Conservation (phyloP, 2,329 filamentous ascomycete genomes). For the Penicillium sp. region DNA sequence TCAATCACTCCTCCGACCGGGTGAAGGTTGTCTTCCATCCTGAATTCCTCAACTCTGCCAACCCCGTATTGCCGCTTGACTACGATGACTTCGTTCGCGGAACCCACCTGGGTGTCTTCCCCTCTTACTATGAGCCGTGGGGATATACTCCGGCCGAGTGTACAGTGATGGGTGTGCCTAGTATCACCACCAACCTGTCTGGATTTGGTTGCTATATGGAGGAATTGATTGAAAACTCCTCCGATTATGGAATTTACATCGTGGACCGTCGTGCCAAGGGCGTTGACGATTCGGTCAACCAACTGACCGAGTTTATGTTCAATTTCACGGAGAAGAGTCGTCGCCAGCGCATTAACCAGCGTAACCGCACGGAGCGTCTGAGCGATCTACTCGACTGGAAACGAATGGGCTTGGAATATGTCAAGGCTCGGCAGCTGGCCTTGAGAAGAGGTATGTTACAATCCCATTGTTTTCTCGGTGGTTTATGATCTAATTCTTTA, state of each 20-base stretch:
- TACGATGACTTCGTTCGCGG: slow-evolving; percentile 98
- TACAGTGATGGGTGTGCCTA: slow-evolving; percentile 97
- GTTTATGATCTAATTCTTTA: slow-evolving; percentile 13
- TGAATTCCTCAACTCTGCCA: slow-evolving; percentile 93
- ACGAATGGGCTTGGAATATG: slow-evolving; percentile 98
- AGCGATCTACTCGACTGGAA: slow-evolving; percentile 98
- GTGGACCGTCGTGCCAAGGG: slow-evolving; percentile 94
- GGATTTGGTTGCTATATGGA: slow-evolving; percentile 99
- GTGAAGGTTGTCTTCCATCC: slow-evolving; percentile 99
- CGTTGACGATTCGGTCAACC: slow-evolving; percentile 95
- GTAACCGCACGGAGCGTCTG: slow-evolving; percentile 91
- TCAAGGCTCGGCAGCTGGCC: slow-evolving; percentile 92
- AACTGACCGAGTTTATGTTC: slow-evolving; percentile 87
- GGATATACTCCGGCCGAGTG: slow-evolving; percentile 98
- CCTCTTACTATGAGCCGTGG: slow-evolving; percentile 99
- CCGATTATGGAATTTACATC: slow-evolving; percentile 98
- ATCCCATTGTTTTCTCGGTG: background rate
- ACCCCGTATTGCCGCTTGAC: slow-evolving; percentile 90
- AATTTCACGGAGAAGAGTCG: slow-evolving; percentile 92
- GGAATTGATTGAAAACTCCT: slow-evolving; percentile 95
- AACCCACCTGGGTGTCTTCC: slow-evolving; percentile 91
- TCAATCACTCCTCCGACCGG: slow-evolving; percentile 91
- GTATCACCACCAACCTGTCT: slow-evolving; percentile 95
- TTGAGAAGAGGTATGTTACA: slow-evolving; percentile 61
- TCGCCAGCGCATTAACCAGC: slow-evolving; percentile 96